Evolutionary conservation across 1,284 basidiomycete genomes (phyloP).

Genomic region (Boletellus sp.): DNA sequence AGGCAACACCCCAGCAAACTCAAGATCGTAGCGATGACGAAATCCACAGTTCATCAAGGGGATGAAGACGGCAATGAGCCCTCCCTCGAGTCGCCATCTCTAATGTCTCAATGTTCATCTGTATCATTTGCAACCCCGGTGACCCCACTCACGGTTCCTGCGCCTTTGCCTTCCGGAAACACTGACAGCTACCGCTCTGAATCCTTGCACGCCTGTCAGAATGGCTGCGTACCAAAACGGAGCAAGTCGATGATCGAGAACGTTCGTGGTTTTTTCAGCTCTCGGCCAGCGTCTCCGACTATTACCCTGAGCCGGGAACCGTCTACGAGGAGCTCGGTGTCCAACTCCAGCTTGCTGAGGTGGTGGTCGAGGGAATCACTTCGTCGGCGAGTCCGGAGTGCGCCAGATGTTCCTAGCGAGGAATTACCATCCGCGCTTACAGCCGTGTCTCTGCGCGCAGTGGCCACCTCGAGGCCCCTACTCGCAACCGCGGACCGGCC

Average conservation of each 20-base stretch:
- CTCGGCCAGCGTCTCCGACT: conserved; percentile 34
- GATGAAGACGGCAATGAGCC: conserved; percentile 20
- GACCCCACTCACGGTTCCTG: conserved; percentile 33
- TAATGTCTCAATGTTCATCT: conserved; percentile 49
- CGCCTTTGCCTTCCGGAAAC: conserved; percentile 24
- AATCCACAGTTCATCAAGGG: conserved; percentile 20
- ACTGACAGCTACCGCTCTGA: conserved; percentile 29
- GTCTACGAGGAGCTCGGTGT: conserved; percentile 27
- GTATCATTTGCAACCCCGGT: conserved; percentile 37
- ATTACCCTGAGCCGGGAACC: conserved; percentile 26
- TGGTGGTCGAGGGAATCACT: conserved; percentile 48
- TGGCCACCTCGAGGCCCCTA: conserved; percentile 7
- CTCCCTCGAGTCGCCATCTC: conserved; percentile 40
- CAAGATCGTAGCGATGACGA: conserved; percentile 38
- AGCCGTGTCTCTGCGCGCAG: conserved; percentile 24
- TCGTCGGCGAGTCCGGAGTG: conserved; percentile 48
- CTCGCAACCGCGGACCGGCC: conserved; percentile 20
- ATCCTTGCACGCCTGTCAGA: conserved; percentile 22
- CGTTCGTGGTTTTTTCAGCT: conserved; percentile 41
- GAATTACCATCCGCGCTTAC: conserved; percentile 28
- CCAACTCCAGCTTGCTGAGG: conserved; percentile 37
- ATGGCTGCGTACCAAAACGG: conserved; percentile 39
- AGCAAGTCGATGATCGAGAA: conserved; percentile 50
- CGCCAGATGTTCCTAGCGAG: conserved; percentile 39
- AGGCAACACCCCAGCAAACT: conserved; percentile 44